Conservation (phyloP, 2,329 filamentous ascomycete species). For the Arthrobotrys sinensis region DNA sequence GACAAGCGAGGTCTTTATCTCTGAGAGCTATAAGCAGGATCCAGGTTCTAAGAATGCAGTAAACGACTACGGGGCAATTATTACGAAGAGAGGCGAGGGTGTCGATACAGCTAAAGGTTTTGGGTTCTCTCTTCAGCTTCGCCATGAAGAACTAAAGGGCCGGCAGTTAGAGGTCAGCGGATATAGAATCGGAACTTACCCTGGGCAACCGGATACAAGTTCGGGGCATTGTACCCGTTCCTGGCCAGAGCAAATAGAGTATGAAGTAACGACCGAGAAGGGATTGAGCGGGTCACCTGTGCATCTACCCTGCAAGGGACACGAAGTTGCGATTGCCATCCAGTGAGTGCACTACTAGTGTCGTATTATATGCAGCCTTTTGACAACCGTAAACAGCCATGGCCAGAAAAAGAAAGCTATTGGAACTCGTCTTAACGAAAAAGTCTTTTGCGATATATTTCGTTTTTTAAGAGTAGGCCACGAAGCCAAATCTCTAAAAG, state of each 20-base stretch:
- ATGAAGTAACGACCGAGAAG: conserved; percentile 22
- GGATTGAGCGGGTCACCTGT: conserved; percentile 43
- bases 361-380: conserved; percentile 7
- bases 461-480: conserved; percentile 17
- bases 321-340: conserved; percentile 29
- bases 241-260: conserved; percentile 12
- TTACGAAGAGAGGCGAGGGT: neutral
- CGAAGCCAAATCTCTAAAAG: conserved; percentile 25
- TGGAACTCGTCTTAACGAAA: conserved; percentile 29
- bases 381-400: conserved; percentile 24
- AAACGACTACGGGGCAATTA: conserved; percentile 35
- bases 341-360: conserved; percentile 23
- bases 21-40: conserved; percentile 19
- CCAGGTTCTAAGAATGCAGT: conserved; percentile 15
- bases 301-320: conserved; percentile 23
- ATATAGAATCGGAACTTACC: conserved; percentile 6
- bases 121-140: conserved; percentile 27
- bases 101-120: conserved; percentile 19
- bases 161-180: conserved; percentile 14
- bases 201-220: conserved; percentile 25
- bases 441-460: conserved; percentile 33
- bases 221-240: conserved; percentile 18
- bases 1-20: conserved; percentile 5
- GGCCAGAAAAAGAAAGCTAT: conserved; percentile 7
- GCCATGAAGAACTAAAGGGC: conserved; percentile 14